A percentile compares a stretch with the other conserved stretches of the same genome.
Evolutionary conservation across 169 alveolate species (phyloP).

Genomic region (Plasmodium malariae): DNA sequence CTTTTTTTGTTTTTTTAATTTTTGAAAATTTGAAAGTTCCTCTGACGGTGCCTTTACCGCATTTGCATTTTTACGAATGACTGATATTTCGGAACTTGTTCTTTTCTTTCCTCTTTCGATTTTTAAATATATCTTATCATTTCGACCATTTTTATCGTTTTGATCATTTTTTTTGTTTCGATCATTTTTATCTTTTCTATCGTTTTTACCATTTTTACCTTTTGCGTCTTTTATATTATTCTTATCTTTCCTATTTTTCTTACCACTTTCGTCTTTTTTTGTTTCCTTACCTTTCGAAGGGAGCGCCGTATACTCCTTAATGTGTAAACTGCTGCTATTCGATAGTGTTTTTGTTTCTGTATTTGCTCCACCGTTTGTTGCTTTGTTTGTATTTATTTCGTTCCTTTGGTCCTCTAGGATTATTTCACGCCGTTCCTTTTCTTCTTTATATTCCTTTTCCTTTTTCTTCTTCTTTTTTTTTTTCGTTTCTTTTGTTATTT

Average conservation of each 20-base stretch:
- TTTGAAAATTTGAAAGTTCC: background rate
- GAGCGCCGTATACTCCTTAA: background rate
- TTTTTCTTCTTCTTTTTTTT: conserved; percentile 14
- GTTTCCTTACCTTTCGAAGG: background rate
- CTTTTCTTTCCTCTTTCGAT: background rate
- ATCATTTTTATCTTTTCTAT: too few species aligned
- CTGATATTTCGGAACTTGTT: background rate
- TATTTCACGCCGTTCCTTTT: background rate
- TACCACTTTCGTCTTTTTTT: too few species aligned
- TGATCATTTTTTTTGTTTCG: too few species aligned
- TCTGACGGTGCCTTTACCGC: background rate
- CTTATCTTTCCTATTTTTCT: too few species aligned
- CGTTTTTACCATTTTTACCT: too few species aligned
- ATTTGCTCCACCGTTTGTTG: background rate
- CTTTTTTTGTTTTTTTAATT: conserved; percentile 6
- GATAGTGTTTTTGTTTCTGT: background rate
- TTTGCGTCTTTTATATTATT: too few species aligned
- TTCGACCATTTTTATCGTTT: too few species aligned
- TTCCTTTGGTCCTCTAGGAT: too few species aligned
- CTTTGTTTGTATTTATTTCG: background rate
- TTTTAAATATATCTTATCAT: too few species aligned
- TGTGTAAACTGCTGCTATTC: background rate
- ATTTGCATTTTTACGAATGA: background rate
- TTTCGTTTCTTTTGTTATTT: background rate
- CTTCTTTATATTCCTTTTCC: background rate